Evolutionary conservation across 1,139 yeast species (phyloP), one percentile per base, ranked within the genome.

Genomic region (Suhomyces yuchorum): DNA sequence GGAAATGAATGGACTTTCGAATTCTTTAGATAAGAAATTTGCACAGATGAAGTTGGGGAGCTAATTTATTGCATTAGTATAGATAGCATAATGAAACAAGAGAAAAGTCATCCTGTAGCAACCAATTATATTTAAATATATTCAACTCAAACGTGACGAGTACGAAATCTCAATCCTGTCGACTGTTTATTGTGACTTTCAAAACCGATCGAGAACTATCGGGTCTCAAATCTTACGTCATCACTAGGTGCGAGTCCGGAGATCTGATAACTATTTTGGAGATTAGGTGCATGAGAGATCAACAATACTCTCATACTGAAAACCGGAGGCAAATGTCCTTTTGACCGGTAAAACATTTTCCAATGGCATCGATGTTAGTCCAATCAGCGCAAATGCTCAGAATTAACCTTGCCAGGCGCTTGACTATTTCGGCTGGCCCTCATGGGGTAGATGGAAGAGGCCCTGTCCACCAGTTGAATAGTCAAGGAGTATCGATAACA

Each of bases 1-100:
- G 52, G 97, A 91, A 58, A 84, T 91, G 95, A 89, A 88, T 60
- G 82, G 83, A 14, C 60, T 75, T 26, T 70, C 78, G 1, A 75
- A 75, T 52, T 70, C 77, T 0, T 58, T 75, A 37, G 80, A 75
- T 48, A 56, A 68, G 23, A 75, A 73, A 53, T 73, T 75, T 59
- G 78, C 77, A 7, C 66, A 66, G 52, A 70, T 75, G 71, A 66
- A 62, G 42, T 40, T 59, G 24, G 47, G 48, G n/a, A 30, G 32
- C 37, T 33, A 23, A 33, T 40, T 32, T 19, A 26, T 28, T 38
- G 41, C 34, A 38, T 26, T 22, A 20, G 15, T 35, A n/a, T n/a
- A 20, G 24, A 26, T 26, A 26, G 30, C 30, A 26, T 26, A 11
- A 26, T 26, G n/a, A 26, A 26, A 11, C n/a, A 26, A 26, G 14